Evolutionary conservation across 2,329 filamentous ascomycete genomes (phyloP).

Genomic region (Ambrosiella beaveri): DNA sequence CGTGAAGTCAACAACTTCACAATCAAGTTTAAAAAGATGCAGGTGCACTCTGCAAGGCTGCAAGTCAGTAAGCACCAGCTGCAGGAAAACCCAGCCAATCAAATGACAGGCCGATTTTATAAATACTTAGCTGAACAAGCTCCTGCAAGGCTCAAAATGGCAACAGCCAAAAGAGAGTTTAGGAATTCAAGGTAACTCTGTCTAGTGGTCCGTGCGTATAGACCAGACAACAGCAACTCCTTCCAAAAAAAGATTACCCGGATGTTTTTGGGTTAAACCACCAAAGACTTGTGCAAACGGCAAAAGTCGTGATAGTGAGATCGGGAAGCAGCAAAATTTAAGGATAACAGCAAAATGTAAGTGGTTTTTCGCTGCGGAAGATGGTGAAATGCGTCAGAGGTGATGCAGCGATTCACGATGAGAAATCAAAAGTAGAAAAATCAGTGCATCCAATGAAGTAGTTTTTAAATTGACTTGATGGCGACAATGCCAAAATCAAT

Average conservation of each 20-base stretch:
- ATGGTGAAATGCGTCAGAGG: background rate
- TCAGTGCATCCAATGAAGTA: constrained; percentile 6
- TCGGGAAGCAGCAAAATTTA: background rate
- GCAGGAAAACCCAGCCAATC: constrained; percentile 5
- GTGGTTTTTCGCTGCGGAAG: background rate
- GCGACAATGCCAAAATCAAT: constrained; percentile 10
- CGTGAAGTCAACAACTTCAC: background rate
- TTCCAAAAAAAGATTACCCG: constrained; percentile 6
- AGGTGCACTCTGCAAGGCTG: constrained; percentile 6
- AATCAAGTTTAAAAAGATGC: background rate
- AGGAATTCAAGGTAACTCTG: constrained; percentile 5
- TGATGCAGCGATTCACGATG: background rate
- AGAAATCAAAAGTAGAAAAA: constrained; percentile 3
- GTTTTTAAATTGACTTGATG: background rate
- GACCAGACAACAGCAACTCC: constrained; percentile 11
- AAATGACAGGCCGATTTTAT: constrained; percentile 4
- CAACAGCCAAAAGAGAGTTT: constrained; percentile 8
- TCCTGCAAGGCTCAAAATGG: constrained; percentile 13
- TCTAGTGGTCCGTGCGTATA: constrained; percentile 8
- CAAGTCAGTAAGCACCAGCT: constrained; percentile 2
- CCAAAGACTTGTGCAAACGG: background rate
- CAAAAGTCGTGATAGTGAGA: constrained; percentile 1
- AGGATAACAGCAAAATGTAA: background rate
- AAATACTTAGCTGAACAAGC: constrained; percentile 6
- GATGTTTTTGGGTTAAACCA: constrained; percentile 1